These are phyloP conservation scores for Claviceps sp. DNA, from an alignment of 2,329 filamentous ascomycete genomes.

Conservation along the genomic window DNA sequence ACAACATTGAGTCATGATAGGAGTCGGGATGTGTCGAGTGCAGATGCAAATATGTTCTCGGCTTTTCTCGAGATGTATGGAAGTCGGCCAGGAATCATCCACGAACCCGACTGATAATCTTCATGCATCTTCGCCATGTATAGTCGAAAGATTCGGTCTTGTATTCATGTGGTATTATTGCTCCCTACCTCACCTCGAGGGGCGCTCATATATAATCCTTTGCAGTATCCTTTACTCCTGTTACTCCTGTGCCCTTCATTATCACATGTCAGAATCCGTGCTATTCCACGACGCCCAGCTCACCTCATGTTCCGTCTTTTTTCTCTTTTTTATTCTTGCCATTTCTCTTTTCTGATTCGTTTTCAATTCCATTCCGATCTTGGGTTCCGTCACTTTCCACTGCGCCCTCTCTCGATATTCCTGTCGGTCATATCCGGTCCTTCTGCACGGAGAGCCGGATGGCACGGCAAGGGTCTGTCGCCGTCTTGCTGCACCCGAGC, in stretches of 20 bases:
- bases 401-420: no score
- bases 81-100: no score
- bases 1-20: slow-evolving; percentile 26
- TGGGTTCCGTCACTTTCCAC: background rate
- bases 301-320: background rate
- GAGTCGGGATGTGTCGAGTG: background rate
- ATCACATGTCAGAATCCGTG: background rate
- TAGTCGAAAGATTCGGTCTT: background rate
- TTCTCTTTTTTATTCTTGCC: background rate
- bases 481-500: slow-evolving; percentile 19
- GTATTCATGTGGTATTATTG: background rate
- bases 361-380: background rate
- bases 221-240: background rate
- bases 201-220: background rate
- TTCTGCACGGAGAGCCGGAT: slow-evolving; percentile 13
- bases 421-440: background rate
- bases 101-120: background rate
- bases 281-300: background rate
- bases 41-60: background rate
- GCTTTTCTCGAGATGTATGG: no score
- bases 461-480: slow-evolving; percentile 14
- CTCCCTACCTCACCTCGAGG: background rate
- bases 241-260: background rate
- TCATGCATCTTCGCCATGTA: background rate
- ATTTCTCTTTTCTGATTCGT: background rate